These are phyloP conservation scores for Meyerozyma smithsonii DNA, from an alignment of 1,139 yeast species.

Conservation along the genomic window DNA sequence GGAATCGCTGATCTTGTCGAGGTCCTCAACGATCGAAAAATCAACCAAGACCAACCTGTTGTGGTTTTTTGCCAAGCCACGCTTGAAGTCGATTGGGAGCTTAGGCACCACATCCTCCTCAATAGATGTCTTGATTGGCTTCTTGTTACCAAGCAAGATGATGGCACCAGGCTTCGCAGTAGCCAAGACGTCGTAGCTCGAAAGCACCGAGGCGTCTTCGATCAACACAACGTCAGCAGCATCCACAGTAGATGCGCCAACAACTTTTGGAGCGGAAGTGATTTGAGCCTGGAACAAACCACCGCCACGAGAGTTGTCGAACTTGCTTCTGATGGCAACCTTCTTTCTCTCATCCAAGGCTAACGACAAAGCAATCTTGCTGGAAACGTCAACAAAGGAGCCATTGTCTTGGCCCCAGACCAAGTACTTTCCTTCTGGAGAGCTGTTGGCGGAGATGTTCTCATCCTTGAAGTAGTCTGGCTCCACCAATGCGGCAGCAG, in stretches of 20 bases:
- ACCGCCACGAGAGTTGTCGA: conserved; percentile 66
- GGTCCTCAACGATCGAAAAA: conserved; percentile 53
- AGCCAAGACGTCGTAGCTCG: conserved; percentile 56
- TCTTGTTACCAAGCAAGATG: conserved; percentile 44
- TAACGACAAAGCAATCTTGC: conserved; percentile 65
- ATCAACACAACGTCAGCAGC: conserved; percentile 61
- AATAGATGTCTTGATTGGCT: conserved; percentile 34
- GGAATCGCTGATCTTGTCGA: conserved; percentile 44
- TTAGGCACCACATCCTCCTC: conserved; percentile 43
- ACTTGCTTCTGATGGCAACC: conserved; percentile 58
- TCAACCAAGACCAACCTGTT: conserved; percentile 54
- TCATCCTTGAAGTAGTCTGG: conserved; percentile 7
- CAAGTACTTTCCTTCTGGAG: conserved; percentile 48
- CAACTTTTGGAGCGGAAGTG: conserved; percentile 28
- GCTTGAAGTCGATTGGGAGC: conserved; percentile 52
- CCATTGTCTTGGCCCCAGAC: conserved; percentile 71
- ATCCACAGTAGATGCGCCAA: conserved; percentile 38
- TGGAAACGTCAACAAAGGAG: conserved; percentile 50
- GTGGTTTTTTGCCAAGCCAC: conserved; percentile 49
- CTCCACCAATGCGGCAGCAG: conserved; percentile 10
- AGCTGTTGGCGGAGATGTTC: conserved; percentile 34
- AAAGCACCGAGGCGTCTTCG: conserved; percentile 52
- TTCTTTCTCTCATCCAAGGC: conserved; percentile 57
- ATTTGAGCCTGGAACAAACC: conserved; percentile 69
- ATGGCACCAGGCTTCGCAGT: conserved; percentile 56